Base-by-base conservation (phyloP, 2,329 filamentous ascomycete species). In the Pseudocercospora fuligena region DNA sequence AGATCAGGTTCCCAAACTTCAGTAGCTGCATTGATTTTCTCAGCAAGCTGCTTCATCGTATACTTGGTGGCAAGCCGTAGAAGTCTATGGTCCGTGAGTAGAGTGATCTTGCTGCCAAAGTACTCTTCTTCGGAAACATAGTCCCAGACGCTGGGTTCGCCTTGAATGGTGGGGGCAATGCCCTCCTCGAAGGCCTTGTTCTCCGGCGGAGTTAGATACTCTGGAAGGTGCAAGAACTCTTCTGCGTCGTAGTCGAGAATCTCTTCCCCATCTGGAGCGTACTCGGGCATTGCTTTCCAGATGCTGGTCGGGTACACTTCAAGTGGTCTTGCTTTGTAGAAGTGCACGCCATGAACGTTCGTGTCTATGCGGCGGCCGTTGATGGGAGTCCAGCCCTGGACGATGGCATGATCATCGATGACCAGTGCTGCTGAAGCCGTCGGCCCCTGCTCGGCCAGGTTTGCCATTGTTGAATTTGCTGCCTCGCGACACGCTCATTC, bases 361-460 rank as follows among this genome's bases (percentile, higher is more conserved):
- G 57, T 60, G 19, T 21, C 31, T 27, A 47, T 23, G 33, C 11
- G n/a, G 6, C 57, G 57, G 29, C 36, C 57, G 7, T 60, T 60
- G 57, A 60, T 60, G 36, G 57, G 57, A 25, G 57, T 60, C 57
- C 57, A 60, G 31, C 57, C 21, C 19, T 60, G 57, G 23, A 60
- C 33, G 12, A 31, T 23, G 1, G 51, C 25, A 31, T 56, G 51
- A 27, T 31, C 51, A 27, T 56, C 51, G 25, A 56, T 56, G 27
- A 51, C n/a, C 14, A 27, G 23, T 16, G 51, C 51, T n/a, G 51
- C n/a, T 43, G 40, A 5, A 1, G n/a, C 40, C 3, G 40, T 3
- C 0, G 16, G 7, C 8, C 40, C 16, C 1, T 12, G 14, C 11
- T 43, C 40, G 40, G 5, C 40, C 40, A 43, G 40, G 16, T 43